Percentiles rank a stretch among this genome's conserved stretches.
These are phyloP conservation scores for Fusarium sp. DNA, from an alignment of 2,329 filamentous ascomycete species.

Conservation along the genomic window DNA sequence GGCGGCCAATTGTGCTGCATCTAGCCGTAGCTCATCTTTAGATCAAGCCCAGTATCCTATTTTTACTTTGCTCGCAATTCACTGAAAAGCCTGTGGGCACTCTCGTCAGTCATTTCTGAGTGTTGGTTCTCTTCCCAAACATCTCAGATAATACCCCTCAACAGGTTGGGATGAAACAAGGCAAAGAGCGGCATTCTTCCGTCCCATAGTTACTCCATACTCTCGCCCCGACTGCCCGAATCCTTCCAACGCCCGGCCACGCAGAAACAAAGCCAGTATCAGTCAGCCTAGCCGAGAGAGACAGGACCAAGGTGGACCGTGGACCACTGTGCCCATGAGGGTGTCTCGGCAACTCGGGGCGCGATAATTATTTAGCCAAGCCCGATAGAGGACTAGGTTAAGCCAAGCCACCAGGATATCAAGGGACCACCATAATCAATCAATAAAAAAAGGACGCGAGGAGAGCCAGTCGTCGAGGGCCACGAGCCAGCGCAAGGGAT, in stretches of 20 bases:
- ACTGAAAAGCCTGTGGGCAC: conserved; percentile 1
- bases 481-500: conserved; percentile 6
- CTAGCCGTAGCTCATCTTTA: conserved; percentile 2
- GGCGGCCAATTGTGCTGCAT: not conserved
- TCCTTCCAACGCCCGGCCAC: conserved; percentile 24
- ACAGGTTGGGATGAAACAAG: not conserved
- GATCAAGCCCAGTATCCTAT: not conserved
- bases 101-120: conserved; percentile 8
- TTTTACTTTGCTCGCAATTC: not conserved
- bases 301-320: conserved; percentile 24
- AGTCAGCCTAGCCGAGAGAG: conserved; percentile 24
- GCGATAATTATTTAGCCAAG: not conserved
- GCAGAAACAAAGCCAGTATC: conserved; percentile 30
- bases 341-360: conserved; percentile 30
- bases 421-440: conserved; percentile 3
- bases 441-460: conserved; percentile 3
- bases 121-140: no score
- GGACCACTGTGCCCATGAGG: no score
- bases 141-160: not conserved
- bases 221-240: conserved; percentile 28
- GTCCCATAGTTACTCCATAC: conserved; percentile 1
- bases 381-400: not conserved
- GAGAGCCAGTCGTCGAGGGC: conserved; percentile 11
- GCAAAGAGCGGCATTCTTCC: conserved; percentile 18
- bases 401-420: conserved; percentile 1